phyloP scores from a whole-genome alignment of 1,284 basidiomycete species.

The Ceratobasidium sp. region DNA sequence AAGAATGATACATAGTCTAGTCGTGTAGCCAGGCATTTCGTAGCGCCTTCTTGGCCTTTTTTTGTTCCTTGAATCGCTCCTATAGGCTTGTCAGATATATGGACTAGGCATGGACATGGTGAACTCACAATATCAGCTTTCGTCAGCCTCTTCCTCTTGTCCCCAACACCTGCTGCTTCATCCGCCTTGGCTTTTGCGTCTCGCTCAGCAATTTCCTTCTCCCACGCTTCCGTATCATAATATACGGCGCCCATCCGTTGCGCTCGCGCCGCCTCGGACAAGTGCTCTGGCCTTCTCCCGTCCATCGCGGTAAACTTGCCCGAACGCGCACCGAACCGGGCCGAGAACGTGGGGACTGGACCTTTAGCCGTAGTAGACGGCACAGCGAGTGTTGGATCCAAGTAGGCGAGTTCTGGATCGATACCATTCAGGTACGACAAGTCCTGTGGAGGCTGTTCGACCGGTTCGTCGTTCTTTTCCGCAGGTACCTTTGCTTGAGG shows the following conservation, averaged over 20 bases:
- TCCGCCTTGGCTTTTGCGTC: slow-evolving; percentile 63
- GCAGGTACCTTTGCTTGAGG: background rate
- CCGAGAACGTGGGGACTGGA: slow-evolving; percentile 55
- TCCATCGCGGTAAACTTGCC: slow-evolving; percentile 75
- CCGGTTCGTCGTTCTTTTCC: background rate
- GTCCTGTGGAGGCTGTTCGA: slow-evolving; percentile 53
- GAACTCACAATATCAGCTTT: slow-evolving; percentile 85
- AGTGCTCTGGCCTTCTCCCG: slow-evolving; percentile 71
- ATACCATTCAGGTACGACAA: slow-evolving; percentile 66
- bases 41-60: slow-evolving; percentile 79
- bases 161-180: slow-evolving; percentile 55
- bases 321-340: slow-evolving; percentile 85
- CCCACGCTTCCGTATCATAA: slow-evolving; percentile 86
- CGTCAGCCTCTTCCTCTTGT: slow-evolving; percentile 63
- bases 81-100: slow-evolving; percentile 48
- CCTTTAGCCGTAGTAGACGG: slow-evolving; percentile 50
- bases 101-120: slow-evolving; percentile 13
- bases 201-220: slow-evolving; percentile 68
- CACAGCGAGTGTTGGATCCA: slow-evolving; percentile 72
- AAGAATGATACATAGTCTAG: slow-evolving; percentile 31
- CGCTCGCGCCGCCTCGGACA: slow-evolving; percentile 82
- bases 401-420: slow-evolving; percentile 80
- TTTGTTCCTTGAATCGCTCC: slow-evolving; percentile 89
- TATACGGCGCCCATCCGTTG: slow-evolving; percentile 88
- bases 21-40: slow-evolving; percentile 90